Evolutionary conservation across 2,329 filamentous ascomycete species (phyloP), one percentile per base, ranked within the genome.

Genomic region (Colletotrichum navitas): DNA sequence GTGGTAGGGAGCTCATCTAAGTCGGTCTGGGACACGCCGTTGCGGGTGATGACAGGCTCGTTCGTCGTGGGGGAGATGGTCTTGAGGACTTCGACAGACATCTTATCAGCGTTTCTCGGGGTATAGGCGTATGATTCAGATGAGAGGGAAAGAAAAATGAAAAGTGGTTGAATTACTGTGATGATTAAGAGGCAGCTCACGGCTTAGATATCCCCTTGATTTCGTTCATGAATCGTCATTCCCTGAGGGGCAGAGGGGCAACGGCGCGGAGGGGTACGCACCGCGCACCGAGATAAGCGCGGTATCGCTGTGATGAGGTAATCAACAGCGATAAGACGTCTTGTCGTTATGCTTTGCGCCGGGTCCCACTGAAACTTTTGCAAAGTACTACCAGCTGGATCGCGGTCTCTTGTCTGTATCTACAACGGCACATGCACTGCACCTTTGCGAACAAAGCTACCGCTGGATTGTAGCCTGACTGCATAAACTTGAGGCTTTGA

Each of bases 51-150:
- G 80, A 98, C 90, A 68, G 93, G 87, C 84, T 95, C 90, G 83
- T 96, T 95, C 75, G 94, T 98, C 74, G 90, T 92, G 68, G 95
- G 95, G 3, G 95, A 98, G 82, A 98, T 95, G 75, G 95, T 98
- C 41, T 85, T 91, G 76, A 92, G 85, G 60, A 85, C 84, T 83
- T 92, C 90, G 78, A 88, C 85, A 73, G 90, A 90, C 90, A 92
- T 92, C 66, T 72, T 85, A 77, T 52, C 55, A 49, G 60, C 16
- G 34, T 62, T 54, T 45, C 36, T 63, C 11, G 43, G 56, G 39
- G 39, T 61, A 43, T 49, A 24, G 39, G 26, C 3, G 21, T 26
- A 21, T 21, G 39, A 34, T 26, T 12, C 11, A 43, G 24, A 52
- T 58, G 34, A 29, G 54, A 47, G 29, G 55, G 61, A n/a, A 62